Evolutionary conservation across 176 grass and related monocot species (phyloP).

Genomic region (Pontederia paniculata): DNA sequence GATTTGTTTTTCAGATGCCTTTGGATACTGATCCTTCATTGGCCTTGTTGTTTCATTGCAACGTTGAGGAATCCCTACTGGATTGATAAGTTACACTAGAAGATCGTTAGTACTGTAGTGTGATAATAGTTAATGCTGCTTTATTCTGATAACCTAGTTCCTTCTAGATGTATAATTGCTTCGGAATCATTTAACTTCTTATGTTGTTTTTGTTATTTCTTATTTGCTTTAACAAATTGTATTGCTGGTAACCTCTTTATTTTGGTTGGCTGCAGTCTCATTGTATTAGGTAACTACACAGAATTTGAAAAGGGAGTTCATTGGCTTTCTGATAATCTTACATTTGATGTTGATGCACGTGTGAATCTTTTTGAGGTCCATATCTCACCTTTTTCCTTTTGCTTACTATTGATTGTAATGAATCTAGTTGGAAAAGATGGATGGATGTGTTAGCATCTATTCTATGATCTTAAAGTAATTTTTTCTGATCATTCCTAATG

Average conservation of each 20-base stretch:
- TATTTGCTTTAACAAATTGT: constrained; percentile 23
- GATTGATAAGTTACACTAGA: not conserved
- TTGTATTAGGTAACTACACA: constrained; percentile 97
- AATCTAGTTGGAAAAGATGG: not conserved
- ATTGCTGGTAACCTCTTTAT: constrained; percentile 59
- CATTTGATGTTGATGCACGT: constrained; percentile 83
- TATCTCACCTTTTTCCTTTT: constrained; percentile 8
- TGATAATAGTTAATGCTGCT: too few relatives aligned
- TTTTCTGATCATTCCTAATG: constrained; percentile 1
- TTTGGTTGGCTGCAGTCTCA: constrained; percentile 63
- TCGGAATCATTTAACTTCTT: not conserved
- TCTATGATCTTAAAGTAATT: not conserved
- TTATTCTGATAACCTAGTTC: not conserved
- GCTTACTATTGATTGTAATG: not conserved
- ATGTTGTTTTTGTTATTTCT: not conserved
- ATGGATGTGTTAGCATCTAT: not conserved
- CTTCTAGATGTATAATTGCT: not conserved
- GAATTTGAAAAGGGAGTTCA: constrained; percentile 79
- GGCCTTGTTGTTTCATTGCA: not conserved
- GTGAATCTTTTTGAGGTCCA: constrained; percentile 93
- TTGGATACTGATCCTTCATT: too few relatives aligned
- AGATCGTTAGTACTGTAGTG: not conserved
- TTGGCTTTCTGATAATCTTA: constrained; percentile 86
- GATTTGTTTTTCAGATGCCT: too few relatives aligned
- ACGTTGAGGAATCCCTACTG: too few relatives aligned